Evolutionary conservation across 139 green algal species (phyloP), one percentile per base, ranked within the genome.

Genomic region (Tetradesmus lagerheimii): DNA sequence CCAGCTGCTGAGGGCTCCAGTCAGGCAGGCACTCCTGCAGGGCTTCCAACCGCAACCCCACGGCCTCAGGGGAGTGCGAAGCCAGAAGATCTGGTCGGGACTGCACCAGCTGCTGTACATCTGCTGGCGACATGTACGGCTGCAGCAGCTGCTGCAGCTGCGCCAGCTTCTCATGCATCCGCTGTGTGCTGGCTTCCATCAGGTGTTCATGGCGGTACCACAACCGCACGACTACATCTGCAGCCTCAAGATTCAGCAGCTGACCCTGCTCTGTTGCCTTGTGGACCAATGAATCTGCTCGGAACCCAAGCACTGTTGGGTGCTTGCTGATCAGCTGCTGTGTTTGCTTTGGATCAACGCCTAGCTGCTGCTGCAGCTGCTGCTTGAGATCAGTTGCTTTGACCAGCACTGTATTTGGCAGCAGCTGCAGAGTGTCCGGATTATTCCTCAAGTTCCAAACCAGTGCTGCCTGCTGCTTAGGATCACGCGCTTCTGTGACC

Each of bases 311-410:
- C 80, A 86, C 80, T 47, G 47, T 43, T 31, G 80, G 80, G 23
- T 86, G 80, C 47, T 16, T 43, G 47, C 47, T 50, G n/a, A 86
- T 86, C 47, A 86, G n/a, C 37, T 12, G 2, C 31, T 86, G 80
- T n/a, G 35, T 47, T 31, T 47, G 12, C 6, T 20, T 0, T 34
- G 47, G 2, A 76, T 41, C 37, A n/a, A 75, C 15, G 29, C n/a
- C 47, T 8, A 35, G 9, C 47, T 75, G 80, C 78, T 84, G 39
- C 39, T 31, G 25, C 80, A n/a, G 29, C 47, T 74, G 47, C 80
- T 86, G 47, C 25, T 18, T n/a, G n/a, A n/a, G n/a, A n/a, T n/a
- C n/a, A n/a, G n/a, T n/a, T n/a, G n/a, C n/a, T n/a, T n/a, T n/a
- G n/a, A n/a, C n/a, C n/a, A n/a, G n/a, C n/a, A n/a, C n/a, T n/a